Evolutionary conservation across 768 basidiomycete species (phyloP).

Genomic region (Russula virescens): DNA sequence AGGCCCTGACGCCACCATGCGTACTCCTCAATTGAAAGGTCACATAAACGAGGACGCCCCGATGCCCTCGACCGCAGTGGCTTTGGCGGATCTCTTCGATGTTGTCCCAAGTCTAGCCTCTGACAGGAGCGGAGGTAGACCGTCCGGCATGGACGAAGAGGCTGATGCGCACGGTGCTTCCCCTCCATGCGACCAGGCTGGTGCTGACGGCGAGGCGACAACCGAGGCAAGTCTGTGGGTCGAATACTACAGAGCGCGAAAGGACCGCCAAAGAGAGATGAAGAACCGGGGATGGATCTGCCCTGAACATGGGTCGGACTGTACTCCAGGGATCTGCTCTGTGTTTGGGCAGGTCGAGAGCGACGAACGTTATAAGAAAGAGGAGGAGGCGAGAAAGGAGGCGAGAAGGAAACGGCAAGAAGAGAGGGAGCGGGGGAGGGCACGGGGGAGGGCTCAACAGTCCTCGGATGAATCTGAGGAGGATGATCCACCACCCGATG

Average conservation of each 20-base stretch:
- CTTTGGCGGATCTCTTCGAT: background rate
- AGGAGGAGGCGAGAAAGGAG: conserved; percentile 1
- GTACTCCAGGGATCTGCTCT: conserved; percentile 15
- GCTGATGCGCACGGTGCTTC: background rate
- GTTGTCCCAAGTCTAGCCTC: background rate
- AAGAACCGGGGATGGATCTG: background rate
- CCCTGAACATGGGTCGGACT: conserved; percentile 13
- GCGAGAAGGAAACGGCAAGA: background rate
- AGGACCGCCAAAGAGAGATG: background rate
- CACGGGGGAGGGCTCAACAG: background rate
- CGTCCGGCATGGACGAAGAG: background rate
- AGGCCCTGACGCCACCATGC: too few relatives aligned
- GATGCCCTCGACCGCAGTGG: too few relatives aligned
- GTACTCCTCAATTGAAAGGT: too few relatives aligned
- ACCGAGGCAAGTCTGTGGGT: background rate
- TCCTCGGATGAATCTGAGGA: too few relatives aligned
- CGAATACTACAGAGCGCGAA: background rate
- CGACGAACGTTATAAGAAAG: background rate
- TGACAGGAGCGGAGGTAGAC: background rate
- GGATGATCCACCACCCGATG: background rate
- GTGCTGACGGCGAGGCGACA: too few relatives aligned
- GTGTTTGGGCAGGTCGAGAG: background rate
- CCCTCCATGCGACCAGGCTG: background rate
- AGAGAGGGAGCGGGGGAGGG: background rate
- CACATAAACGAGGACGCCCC: too few relatives aligned